Evolutionary conservation across 2,329 filamentous ascomycete species (phyloP).

Genomic region (Bimuria novae-zelandiae): DNA sequence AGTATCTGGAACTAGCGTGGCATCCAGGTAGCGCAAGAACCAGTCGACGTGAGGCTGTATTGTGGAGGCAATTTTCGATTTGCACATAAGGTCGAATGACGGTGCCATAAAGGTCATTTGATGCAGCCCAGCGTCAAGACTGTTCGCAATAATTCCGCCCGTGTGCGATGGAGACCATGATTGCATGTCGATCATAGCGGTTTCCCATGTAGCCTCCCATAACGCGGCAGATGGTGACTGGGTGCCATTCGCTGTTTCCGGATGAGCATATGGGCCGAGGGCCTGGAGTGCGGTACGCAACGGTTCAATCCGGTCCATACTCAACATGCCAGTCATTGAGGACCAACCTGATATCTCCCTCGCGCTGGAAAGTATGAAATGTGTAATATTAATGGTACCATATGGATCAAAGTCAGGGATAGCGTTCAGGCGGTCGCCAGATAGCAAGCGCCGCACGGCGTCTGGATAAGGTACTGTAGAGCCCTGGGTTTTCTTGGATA

Average conservation of each 20-base stretch:
- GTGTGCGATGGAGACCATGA: conserved; percentile 32
- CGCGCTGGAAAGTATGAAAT: conserved; percentile 28
- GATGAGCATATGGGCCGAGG: conserved; percentile 16
- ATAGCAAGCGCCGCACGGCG: conserved; percentile 21
- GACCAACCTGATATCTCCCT: conserved; percentile 30
- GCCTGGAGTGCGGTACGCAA: conserved; percentile 21
- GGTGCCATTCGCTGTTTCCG: conserved; percentile 1
- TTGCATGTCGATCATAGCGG: conserved; percentile 30
- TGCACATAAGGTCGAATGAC: conserved; percentile 21
- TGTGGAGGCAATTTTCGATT: conserved; percentile 16
- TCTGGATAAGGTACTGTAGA: conserved; percentile 20
- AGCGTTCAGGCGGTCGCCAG: conserved; percentile 10
- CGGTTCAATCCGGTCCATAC: conserved; percentile 25
- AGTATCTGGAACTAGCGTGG: conserved; percentile 12
- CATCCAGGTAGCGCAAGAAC: conserved; percentile 28
- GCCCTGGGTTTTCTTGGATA: conserved; percentile 11
- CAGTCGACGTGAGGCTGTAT: conserved; percentile 28
- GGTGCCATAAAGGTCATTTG: conserved; percentile 23
- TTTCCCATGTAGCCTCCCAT: conserved; percentile 26
- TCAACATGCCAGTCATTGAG: conserved; percentile 29
- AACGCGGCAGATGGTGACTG: conserved; percentile 14
- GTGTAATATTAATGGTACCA: conserved; percentile 27
- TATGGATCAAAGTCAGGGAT: conserved; percentile 27
- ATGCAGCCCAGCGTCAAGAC: conserved; percentile 21
- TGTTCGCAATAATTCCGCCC: conserved; percentile 24